A percentile compares a stretch with the other conserved stretches of the same genome.
phyloP scores from a whole-genome alignment of 2,329 filamentous ascomycete species.

The Bimuria novae-zelandiae region DNA sequence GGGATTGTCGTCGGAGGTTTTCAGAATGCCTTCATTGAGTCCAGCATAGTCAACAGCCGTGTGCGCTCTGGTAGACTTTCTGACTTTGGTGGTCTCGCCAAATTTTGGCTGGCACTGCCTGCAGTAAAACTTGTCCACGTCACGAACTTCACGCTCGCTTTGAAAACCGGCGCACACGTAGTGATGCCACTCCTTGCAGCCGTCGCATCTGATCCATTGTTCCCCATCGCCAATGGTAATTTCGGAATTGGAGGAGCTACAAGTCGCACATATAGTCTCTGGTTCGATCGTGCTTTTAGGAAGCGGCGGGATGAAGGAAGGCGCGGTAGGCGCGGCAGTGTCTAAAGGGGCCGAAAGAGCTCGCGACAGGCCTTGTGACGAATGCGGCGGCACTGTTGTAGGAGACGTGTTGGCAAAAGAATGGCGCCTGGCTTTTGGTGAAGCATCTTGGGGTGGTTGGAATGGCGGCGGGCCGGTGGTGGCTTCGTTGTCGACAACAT shows the following conservation, averaged over 20 bases:
- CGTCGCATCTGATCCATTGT: constrained; percentile 70
- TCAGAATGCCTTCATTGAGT: constrained; percentile 67
- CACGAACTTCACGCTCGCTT: constrained; percentile 65
- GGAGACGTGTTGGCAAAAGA: constrained; percentile 32
- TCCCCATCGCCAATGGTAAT: constrained; percentile 59
- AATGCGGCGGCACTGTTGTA: not conserved
- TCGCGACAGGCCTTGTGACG: constrained; percentile 18
- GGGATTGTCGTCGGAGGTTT: constrained; percentile 65
- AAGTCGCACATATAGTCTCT: constrained; percentile 60
- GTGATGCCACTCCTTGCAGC: constrained; percentile 71
- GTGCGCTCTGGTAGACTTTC: constrained; percentile 68
- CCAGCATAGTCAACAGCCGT: constrained; percentile 71
- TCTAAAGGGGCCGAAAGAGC: constrained; percentile 41
- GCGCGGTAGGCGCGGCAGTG: constrained; percentile 17
- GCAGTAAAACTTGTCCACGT: constrained; percentile 72
- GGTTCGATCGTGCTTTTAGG: constrained; percentile 25
- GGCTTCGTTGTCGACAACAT: constrained; percentile 10
- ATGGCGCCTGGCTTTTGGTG: constrained; percentile 32
- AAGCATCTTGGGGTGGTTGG: constrained; percentile 14
- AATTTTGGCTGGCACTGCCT: constrained; percentile 61
- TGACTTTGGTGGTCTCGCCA: constrained; percentile 68
- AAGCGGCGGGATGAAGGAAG: constrained; percentile 13
- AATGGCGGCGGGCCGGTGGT: constrained; percentile 8
- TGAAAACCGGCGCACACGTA: constrained; percentile 69
- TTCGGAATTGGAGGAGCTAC: constrained; percentile 59